Evolutionary conservation across 176 grass and related monocot genomes (phyloP).

Genomic region (Juncus inflexus): DNA sequence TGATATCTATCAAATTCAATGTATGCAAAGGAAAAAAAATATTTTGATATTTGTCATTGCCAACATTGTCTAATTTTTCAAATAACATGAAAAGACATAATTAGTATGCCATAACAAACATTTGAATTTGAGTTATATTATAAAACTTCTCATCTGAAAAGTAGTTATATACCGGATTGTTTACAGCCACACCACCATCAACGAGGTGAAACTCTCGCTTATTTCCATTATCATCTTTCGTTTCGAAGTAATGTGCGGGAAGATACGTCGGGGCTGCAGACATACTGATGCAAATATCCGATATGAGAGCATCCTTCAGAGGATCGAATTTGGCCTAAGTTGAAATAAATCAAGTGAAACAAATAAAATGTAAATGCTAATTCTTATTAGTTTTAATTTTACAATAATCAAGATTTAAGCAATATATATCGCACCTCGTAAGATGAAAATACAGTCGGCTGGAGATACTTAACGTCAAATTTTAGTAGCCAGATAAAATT

Average conservation of each 20-base stretch:
- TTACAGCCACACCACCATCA: slow-evolving; percentile 76
- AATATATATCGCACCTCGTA: slow-evolving; percentile 39
- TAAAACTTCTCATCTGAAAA: background rate
- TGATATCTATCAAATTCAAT: too few relatives aligned
- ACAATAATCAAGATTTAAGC: background rate
- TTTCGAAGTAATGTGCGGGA: slow-evolving; percentile 58
- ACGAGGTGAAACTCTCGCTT: slow-evolving; percentile 52
- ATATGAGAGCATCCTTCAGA: slow-evolving; percentile 60
- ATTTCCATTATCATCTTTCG: slow-evolving; percentile 28
- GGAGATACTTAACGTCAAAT: slow-evolving; percentile 47
- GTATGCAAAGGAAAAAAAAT: too few relatives aligned
- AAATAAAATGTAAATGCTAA: background rate
- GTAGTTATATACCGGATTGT: slow-evolving; percentile 51
- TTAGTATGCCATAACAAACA: background rate
- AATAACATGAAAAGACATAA: background rate
- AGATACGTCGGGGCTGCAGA: slow-evolving; percentile 76
- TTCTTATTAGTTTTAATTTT: background rate
- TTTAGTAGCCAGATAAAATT: too few relatives aligned
- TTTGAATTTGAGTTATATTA: background rate
- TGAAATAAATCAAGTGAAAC: background rate
- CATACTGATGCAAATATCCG: slow-evolving; percentile 70
- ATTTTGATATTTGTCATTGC: too few relatives aligned
- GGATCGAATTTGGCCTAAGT: slow-evolving; percentile 38
- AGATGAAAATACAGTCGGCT: slow-evolving; percentile 66
- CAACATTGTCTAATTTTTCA: slow-evolving; percentile 37